Evolutionary conservation across 2,329 filamentous ascomycete species (phyloP).

Genomic region (Biscogniauxia marginata): DNA sequence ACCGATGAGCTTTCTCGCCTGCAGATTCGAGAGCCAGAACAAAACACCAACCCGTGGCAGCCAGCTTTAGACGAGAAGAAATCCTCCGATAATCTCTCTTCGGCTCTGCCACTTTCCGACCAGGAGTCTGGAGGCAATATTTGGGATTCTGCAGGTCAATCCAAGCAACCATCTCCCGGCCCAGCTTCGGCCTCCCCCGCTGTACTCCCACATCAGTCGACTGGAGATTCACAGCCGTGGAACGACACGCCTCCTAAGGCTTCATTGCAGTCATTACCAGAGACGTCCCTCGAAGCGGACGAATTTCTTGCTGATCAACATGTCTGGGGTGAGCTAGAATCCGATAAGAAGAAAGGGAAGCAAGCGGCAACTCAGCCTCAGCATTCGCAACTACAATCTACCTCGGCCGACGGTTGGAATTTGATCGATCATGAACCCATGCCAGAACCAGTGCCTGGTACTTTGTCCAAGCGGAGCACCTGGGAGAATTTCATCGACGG

Average conservation of each 20-base stretch:
- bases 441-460: conserved; percentile 27
- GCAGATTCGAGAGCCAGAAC: conserved; percentile 38
- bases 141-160: conserved; percentile 36
- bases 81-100: conserved; percentile 27
- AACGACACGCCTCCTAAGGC: conserved; percentile 36
- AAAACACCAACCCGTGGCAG: conserved; percentile 46
- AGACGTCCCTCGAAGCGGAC: conserved; percentile 25
- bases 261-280: conserved; percentile 20
- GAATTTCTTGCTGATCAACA: conserved; percentile 43
- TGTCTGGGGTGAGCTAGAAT: conserved; percentile 50
- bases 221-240: conserved; percentile 41
- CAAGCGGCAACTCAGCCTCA: conserved; percentile 26
- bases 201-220: conserved; percentile 37
- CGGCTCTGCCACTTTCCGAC: conserved; percentile 25
- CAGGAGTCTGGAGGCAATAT: conserved; percentile 34
- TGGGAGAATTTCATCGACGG: conserved; percentile 36
- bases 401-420: conserved; percentile 48
- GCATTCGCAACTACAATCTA: conserved; percentile 19
- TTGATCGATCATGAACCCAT: conserved; percentile 44
- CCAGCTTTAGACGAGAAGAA: conserved; percentile 33
- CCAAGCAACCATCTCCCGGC: conserved; percentile 32
- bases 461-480: conserved; percentile 36
- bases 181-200: conserved; percentile 32
- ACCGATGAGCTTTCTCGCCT: conserved; percentile 43
- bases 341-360: conserved; percentile 43